A percentile compares a stretch with the other conserved stretches of the same genome.
These are phyloP conservation scores for Microcos paniculata DNA, from an alignment of 345 rosid genomes.

Conservation along the genomic window DNA sequence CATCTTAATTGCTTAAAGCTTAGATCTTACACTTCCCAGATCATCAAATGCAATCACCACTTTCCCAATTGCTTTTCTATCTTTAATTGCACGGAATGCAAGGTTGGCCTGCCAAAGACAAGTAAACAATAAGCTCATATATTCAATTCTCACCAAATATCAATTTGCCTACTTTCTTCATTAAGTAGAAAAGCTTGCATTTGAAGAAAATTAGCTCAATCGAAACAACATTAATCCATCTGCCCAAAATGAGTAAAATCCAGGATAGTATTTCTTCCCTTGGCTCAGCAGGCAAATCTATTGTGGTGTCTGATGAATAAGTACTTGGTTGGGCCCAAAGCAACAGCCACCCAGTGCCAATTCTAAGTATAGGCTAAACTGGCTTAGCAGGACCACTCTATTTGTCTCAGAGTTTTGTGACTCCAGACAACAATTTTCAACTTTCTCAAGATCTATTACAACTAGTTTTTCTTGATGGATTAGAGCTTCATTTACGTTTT, in stretches of 20 bases:
- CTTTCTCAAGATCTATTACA: background rate
- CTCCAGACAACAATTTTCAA: background rate
- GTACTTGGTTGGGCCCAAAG: background rate
- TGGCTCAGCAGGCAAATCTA: background rate
- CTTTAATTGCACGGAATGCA: slow-evolving; percentile 79
- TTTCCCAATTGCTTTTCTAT: slow-evolving; percentile 87
- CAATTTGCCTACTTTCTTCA: background rate
- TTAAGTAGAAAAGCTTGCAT: background rate
- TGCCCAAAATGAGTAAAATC: background rate
- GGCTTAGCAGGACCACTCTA: background rate
- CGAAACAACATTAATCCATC: background rate
- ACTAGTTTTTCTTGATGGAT: background rate
- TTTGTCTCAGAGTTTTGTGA: background rate
- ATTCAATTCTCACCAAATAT: background rate
- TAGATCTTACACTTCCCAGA: slow-evolving; percentile 41
- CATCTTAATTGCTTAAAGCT: slow-evolving; percentile 43
- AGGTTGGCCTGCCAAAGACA: slow-evolving; percentile 65
- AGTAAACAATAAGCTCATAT: slow-evolving; percentile 8
- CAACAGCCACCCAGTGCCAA: background rate
- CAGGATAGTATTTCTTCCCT: background rate
- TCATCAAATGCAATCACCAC: slow-evolving; percentile 65
- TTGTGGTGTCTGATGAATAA: background rate
- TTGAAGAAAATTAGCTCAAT: too few relatives aligned
- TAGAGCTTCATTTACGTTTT: background rate
- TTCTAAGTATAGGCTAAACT: background rate